Percentiles rank a stretch among this genome's conserved stretches.
Conservation (phyloP, 345 rosid genomes). For the Mercurialis annua region DNA sequence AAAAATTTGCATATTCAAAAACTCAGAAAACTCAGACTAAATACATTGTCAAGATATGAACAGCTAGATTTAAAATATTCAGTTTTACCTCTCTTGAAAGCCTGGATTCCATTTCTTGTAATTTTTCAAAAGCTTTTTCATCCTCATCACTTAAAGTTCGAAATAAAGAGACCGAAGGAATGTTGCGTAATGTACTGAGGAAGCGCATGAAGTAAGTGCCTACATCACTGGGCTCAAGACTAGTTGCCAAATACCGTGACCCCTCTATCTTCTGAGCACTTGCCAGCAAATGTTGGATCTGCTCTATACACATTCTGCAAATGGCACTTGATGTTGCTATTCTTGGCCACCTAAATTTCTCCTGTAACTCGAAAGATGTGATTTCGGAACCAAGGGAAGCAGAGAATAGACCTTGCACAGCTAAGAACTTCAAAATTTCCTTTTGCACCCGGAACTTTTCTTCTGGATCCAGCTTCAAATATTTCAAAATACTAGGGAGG, state of each 20-base stretch:
- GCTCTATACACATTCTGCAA: slow-evolving; percentile 87
- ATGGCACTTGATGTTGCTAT: slow-evolving; percentile 63
- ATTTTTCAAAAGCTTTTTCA: slow-evolving; percentile 59
- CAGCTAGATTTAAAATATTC: not conserved
- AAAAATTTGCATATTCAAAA: not conserved
- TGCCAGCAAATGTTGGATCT: slow-evolving; percentile 75
- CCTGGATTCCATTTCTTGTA: slow-evolving; percentile 68
- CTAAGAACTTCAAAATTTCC: slow-evolving; percentile 82
- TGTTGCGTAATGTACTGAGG: slow-evolving; percentile 73
- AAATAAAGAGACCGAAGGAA: slow-evolving; percentile 93
- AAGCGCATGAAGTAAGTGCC: slow-evolving; percentile 80
- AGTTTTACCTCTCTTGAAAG: slow-evolving; percentile 65
- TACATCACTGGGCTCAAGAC: slow-evolving; percentile 62
- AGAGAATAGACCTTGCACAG: slow-evolving; percentile 90
- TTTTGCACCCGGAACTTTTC: slow-evolving; percentile 69
- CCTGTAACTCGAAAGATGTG: slow-evolving; percentile 93
- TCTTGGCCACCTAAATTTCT: slow-evolving; percentile 96
- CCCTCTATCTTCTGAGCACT: slow-evolving; percentile 68
- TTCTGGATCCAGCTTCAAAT: slow-evolving; percentile 64
- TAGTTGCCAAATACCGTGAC: slow-evolving; percentile 34
- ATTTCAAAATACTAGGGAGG: slow-evolving; percentile 66
- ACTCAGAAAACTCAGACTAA: not conserved
- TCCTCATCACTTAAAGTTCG: slow-evolving; percentile 72
- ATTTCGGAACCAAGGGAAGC: slow-evolving; percentile 94
- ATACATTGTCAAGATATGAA: not conserved